phyloP scores from a whole-genome alignment of 2,329 filamentous ascomycete species.

The Fusarium goolgardi region DNA sequence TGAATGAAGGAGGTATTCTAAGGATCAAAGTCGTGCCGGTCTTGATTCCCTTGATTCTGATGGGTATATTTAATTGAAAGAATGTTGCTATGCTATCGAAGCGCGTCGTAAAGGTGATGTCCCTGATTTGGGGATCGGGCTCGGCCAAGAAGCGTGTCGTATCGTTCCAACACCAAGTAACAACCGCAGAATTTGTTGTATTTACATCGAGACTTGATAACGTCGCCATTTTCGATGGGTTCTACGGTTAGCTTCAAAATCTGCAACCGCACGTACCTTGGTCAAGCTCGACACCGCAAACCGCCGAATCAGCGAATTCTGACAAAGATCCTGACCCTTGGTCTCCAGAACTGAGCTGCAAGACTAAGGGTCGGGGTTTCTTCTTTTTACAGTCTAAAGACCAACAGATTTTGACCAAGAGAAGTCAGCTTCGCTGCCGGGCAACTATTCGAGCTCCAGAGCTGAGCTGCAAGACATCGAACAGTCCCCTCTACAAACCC shows the following conservation, averaged over 20 bases:
- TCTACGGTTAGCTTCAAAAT: conserved; percentile 4
- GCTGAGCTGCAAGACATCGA: conserved; percentile 22
- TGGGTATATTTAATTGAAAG: conserved; percentile 21
- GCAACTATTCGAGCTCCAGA: conserved; percentile 22
- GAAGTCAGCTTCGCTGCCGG: conserved; percentile 23
- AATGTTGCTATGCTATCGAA: conserved; percentile 13
- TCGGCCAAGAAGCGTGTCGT: neutral
- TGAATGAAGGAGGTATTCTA: conserved; percentile 1
- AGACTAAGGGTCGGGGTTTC: conserved; percentile 1
- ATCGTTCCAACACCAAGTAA: conserved; percentile 6
- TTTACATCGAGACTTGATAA: conserved; percentile 6
- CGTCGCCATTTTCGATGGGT: conserved; percentile 1
- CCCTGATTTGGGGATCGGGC: conserved; percentile 17
- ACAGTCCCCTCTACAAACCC: conserved; percentile 23
- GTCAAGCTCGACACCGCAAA: neutral
- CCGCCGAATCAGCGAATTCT: neutral
- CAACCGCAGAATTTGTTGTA: conserved; percentile 10
- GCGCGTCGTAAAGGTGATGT: conserved; percentile 17
- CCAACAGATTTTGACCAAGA: conserved; percentile 4
- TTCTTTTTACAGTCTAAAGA: conserved; percentile 1
- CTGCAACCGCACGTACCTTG: conserved; percentile 7
- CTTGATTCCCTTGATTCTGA: conserved; percentile 24
- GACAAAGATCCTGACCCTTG: neutral
- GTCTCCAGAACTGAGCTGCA: conserved; percentile 25
- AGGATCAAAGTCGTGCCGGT: conserved; percentile 1